Evolutionary conservation across 345 rosid genomes (phyloP), one percentile per base, ranked within the genome.

Genomic region (Physaria fendleri): DNA sequence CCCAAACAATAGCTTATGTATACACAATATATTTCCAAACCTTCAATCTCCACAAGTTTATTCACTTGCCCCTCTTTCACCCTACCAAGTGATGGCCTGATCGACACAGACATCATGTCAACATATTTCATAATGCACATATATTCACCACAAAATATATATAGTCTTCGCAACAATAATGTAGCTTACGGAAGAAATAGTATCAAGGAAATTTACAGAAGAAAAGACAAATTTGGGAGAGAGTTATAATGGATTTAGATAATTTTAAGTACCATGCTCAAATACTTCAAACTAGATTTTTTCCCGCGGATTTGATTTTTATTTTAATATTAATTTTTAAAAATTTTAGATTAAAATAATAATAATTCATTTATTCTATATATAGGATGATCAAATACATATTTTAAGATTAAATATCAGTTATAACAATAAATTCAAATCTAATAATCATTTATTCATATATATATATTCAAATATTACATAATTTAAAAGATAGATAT

Each of bases 21-120:
- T 30, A 21, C 49, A 69, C 89, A 91, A 79, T 84, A 88, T 65
- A 88, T 72, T 72, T 76, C 95, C 74, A 91, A 67, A 55, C 77
- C 96, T 72, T 76, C 74, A 67, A 85, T 71, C 73, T 85, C 85
- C 40, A 78, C 79, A 32, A 55, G 74, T 81, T 85, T 84, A 77
- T 78, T 78, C 51, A 79, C 95, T 77, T 83, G 88, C 22, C 76
- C 80, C 49, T 83, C 89, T 71, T 73, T 75, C 65, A 72, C 44
- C 77, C 71, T 79, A 39, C 59, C 79, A 71, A 78, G 39, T 16
- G 68, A 53, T 24, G 58, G 30, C 72, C 70, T 64, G 60, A 41
- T 28, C 56, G 56, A 60, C 53, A 65, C 8, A 56, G 29, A 61
- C 4, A 0, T 21, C 24, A 63, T 17, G 64, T 71, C 65, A 65